phyloP scores from a whole-genome alignment of 441 rosid species.

The Arabidopsis lyrata region DNA sequence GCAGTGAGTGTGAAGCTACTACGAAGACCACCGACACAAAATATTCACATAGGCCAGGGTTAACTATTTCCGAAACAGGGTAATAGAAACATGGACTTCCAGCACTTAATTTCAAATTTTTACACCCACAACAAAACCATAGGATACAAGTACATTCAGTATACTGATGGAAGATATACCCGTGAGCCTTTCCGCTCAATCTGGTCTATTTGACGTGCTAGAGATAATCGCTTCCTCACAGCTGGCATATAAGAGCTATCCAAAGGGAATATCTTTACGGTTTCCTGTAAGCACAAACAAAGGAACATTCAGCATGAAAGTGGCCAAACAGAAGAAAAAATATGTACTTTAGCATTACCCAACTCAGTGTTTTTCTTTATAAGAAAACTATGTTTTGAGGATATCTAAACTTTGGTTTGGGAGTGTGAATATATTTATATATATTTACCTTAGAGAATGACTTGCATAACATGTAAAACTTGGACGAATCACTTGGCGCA shows the following conservation, averaged over 20 bases:
- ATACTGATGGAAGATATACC: conserved; percentile 51
- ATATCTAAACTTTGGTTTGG: conserved; percentile 8
- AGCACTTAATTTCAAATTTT: not conserved
- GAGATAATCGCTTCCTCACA: conserved; percentile 83
- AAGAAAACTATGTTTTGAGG: conserved; percentile 8
- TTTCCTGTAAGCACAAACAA: conserved; percentile 64
- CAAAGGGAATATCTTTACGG: conserved; percentile 81
- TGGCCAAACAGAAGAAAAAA: conserved; percentile 15
- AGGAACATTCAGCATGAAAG: conserved; percentile 39
- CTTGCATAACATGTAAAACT: conserved; percentile 87
- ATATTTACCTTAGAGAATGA: conserved; percentile 77
- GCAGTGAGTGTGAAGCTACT: conserved; percentile 16
- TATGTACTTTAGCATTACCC: not conserved
- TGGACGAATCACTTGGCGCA: conserved; percentile 78
- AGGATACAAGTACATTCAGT: conserved; percentile 11
- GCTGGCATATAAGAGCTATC: conserved; percentile 91
- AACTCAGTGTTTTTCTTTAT: conserved; percentile 23
- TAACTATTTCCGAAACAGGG: not conserved
- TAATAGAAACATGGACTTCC: conserved; percentile 15
- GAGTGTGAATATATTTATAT: conserved; percentile 38
- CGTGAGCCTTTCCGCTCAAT: conserved; percentile 80
- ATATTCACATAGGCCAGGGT: not conserved
- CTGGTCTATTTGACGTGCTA: conserved; percentile 93
- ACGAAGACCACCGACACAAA: conserved; percentile 13
- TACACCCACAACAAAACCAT: conserved; percentile 13